Evolutionary conservation across 169 alveolate genomes (phyloP).

Genomic region (Plasmodium vivax): DNA sequence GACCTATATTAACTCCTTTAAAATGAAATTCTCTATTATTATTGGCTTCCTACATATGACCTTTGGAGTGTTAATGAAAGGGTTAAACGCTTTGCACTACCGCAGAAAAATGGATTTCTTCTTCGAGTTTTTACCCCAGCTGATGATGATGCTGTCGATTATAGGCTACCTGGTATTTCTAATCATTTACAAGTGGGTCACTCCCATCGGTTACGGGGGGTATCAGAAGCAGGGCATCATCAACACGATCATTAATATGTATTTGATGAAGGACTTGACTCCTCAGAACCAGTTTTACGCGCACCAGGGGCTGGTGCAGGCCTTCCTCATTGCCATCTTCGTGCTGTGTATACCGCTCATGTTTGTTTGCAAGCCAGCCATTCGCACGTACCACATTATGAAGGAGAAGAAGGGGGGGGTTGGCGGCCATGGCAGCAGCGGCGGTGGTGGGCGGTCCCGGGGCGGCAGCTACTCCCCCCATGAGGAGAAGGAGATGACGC

Average conservation of each 20-base stretch:
- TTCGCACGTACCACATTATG: conserved; percentile 76
- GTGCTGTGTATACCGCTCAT: conserved; percentile 93
- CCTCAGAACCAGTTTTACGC: conserved; percentile 81
- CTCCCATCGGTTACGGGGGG: conserved; percentile 87
- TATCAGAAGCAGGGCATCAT: conserved; percentile 95
- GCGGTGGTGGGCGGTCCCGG: not conserved
- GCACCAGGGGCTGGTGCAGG: conserved; percentile 87
- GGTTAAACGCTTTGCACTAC: conserved; percentile 93
- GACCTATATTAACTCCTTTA: conserved; percentile 95
- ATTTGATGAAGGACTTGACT: conserved; percentile 86
- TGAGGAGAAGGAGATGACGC: conserved; percentile 66
- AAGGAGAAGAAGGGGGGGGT: conserved; percentile 62
- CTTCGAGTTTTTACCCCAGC: conserved; percentile 98
- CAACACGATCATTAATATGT: conserved; percentile 95
- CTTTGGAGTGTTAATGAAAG: conserved; percentile 95
- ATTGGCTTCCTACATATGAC: conserved; percentile 95
- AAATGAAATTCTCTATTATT: conserved; percentile 98
- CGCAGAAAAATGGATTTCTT: conserved; percentile 91
- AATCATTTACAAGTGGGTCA: conserved; percentile 95
- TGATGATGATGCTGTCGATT: conserved; percentile 93
- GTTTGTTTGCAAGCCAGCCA: conserved; percentile 95
- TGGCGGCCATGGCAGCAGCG: too few relatives aligned
- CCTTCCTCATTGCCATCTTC: conserved; percentile 85
- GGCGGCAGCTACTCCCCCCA: not conserved
- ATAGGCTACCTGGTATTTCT: conserved; percentile 97